Evolutionary conservation across 345 rosid species (phyloP), one percentile per base, ranked within the genome.

Genomic region (Populus nigra): DNA sequence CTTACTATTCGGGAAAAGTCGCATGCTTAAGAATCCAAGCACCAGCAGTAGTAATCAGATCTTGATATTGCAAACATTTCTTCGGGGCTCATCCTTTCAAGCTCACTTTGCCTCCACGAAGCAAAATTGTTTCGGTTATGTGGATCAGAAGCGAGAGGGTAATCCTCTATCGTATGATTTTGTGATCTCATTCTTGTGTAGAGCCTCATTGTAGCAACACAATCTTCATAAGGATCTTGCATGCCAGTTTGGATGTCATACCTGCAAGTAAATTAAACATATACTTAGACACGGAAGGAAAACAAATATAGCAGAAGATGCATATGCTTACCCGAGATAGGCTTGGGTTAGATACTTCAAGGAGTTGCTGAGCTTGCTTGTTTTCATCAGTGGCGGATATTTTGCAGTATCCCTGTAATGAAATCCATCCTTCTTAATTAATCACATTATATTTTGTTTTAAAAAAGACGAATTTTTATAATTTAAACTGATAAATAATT

Each of bases 351-450:
- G 82, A 84, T 93, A 89, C 81, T 88, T 95, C 76, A 95, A 96
- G 65, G 99, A 87, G 84, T 95, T 91, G 88, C 94, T 91, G 68
- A 95, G 98, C 90, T 91, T 91, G 94, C 94, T 93, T 75, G 99
- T 90, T 83, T 93, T 95, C 99, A 95, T 86, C 81, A 95, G 77
- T 8, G 99, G 98, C 49, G 98, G 98, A 55, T 93, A 92, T 78
- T 90, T 86, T 23, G 98, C 91, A 16, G 92, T 89, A 74, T 95
- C 98, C 88, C 99, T 95, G 79, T 71, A 79, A 5, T 38, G 3
- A 13, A 8, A 50, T n/a, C 23, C 49, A 43, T 27, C 17, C 23
- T n/a, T 15, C 29, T 18, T 3, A 23, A 16, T 38, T 22, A 62
- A 74, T 38, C 63, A 36, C 11, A 1, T 23, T 13, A 2, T 15